Conservation (phyloP, 1,284 basidiomycete species). For the Fomitopsis betulina region DNA sequence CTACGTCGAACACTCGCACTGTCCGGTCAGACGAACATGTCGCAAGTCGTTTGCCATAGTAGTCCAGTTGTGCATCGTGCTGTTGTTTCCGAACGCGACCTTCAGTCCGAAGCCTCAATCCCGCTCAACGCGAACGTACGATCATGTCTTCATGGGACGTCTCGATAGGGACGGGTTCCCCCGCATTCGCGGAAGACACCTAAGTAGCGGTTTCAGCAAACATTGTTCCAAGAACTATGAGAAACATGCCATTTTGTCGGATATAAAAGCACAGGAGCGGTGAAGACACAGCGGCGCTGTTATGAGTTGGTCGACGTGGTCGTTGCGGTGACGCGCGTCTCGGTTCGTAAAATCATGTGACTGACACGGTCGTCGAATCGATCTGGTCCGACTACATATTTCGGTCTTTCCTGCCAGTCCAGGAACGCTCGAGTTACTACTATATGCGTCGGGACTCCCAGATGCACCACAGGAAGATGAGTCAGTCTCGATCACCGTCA, state of each 20-base stretch:
- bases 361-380: neutral
- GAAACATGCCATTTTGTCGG: neutral
- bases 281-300: neutral
- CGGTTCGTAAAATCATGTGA: neutral
- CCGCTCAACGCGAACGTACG: conserved; percentile 42
- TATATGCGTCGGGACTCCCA: no score
- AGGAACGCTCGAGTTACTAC: no score
- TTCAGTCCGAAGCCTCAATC: neutral
- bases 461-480: no score
- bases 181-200: conserved; percentile 47
- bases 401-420: no score
- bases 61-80: conserved; percentile 98
- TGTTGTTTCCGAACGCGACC: conserved; percentile 26
- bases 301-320: neutral
- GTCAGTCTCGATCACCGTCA: no score
- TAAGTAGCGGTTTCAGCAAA: conserved; percentile 15
- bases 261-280: no score
- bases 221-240: neutral
- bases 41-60: conserved; percentile 94
- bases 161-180: conserved; percentile 78
- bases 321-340: neutral
- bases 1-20: conserved; percentile 93
- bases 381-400: neutral
- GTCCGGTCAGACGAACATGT: conserved; percentile 97
- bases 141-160: conserved; percentile 96